phyloP scores from a whole-genome alignment of 2,329 filamentous ascomycete species.

The Alternaria conjuncta region DNA sequence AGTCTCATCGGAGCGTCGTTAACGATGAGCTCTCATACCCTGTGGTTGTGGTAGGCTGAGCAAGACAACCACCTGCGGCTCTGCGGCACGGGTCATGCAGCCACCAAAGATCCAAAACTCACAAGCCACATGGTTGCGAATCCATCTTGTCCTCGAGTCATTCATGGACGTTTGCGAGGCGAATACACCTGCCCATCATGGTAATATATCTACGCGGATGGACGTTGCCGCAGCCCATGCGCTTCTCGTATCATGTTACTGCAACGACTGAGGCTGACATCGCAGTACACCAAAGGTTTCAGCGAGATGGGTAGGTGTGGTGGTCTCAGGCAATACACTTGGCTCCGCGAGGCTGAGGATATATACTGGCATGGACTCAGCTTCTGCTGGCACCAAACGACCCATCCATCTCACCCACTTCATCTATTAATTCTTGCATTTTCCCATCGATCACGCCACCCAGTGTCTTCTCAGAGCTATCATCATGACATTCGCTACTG shows the following conservation, averaged over 20 bases:
- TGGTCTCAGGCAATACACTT: not conserved
- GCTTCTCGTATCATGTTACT: not conserved
- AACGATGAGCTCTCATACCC: not conserved
- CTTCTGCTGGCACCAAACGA: not conserved
- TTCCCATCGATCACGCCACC: not conserved
- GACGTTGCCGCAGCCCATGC: not conserved
- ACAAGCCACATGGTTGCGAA: not conserved
- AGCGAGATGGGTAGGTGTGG: not conserved
- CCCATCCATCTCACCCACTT: not conserved
- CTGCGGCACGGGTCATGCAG: conserved; percentile 1
- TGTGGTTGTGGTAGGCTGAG: not conserved
- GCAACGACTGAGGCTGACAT: not conserved
- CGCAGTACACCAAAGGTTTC: not conserved
- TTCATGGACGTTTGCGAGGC: not conserved
- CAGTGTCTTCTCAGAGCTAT: not conserved
- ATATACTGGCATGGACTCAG: not conserved
- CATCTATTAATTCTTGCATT: not conserved
- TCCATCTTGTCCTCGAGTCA: not conserved
- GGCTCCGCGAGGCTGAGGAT: not conserved
- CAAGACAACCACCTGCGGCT: not conserved
- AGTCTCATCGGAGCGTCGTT: not conserved
- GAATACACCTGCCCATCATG: not conserved
- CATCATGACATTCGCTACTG: not conserved
- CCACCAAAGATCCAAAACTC: conserved; percentile 1
- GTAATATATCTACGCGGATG: not conserved